Conservation (phyloP, 176 grass and related monocot genomes). For the Cymbopogon citratus region DNA sequence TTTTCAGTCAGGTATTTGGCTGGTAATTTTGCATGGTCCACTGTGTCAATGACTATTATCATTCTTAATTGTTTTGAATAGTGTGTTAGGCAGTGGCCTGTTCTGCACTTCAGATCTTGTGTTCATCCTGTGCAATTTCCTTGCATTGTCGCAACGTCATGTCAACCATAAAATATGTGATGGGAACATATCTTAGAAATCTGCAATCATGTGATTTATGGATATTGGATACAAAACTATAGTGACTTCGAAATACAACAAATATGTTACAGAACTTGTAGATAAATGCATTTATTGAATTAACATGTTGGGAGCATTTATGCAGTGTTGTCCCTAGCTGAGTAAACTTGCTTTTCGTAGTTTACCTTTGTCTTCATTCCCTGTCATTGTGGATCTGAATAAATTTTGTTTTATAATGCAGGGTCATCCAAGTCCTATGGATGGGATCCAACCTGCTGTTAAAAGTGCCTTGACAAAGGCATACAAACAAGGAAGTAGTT, state of each 20-base stretch:
- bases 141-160: not conserved
- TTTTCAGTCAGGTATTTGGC: not conserved
- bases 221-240: not conserved
- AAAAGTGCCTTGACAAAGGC: slow-evolving; percentile 92
- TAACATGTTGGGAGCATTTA: no score
- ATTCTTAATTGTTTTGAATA: slow-evolving; percentile 10
- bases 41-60: not conserved
- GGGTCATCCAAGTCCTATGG: slow-evolving; percentile 86
- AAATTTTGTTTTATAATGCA: slow-evolving; percentile 23
- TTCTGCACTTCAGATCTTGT: not conserved
- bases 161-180: slow-evolving; percentile 1
- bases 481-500: slow-evolving; percentile 90
- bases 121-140: no score
- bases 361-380: not conserved
- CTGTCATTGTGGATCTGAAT: not conserved
- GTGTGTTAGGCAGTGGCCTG: not conserved
- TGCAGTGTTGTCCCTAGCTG: not conserved
- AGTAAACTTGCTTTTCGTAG: slow-evolving; percentile 10
- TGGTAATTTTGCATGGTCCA: not conserved
- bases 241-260: not conserved
- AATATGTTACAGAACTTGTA: not conserved
- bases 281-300: no score
- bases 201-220: not conserved
- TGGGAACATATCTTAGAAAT: not conserved
- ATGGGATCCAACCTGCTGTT: slow-evolving; percentile 81